Evolutionary conservation across 176 grass and related monocot genomes (phyloP), one percentile per base, ranked within the genome.

Genomic region (Leersia perrieri): DNA sequence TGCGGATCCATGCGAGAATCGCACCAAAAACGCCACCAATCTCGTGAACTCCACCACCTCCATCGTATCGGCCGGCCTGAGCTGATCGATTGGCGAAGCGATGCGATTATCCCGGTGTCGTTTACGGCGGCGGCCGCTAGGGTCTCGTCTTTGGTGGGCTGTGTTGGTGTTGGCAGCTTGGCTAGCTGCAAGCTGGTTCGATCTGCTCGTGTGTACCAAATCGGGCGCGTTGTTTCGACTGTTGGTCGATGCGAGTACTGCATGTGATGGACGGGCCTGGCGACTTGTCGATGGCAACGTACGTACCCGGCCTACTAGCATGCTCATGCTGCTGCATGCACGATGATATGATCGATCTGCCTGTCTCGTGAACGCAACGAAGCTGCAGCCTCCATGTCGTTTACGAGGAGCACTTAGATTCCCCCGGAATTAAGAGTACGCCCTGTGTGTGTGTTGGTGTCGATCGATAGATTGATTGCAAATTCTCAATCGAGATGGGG

Each of bases 301-400:
- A 3, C 45, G 31, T 27, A 29, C 78, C 55, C 42, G n/a, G 40
- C 28, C 22, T 57, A 57, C n/a, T n/a, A n/a, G n/a, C n/a, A n/a
- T n/a, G n/a, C n/a, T n/a, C n/a, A n/a, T n/a, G n/a, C n/a, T n/a
- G n/a, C n/a, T n/a, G 5, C 0, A 9, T 18, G 45, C 45, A 51
- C 45, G 45, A 38, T 38, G 35, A 38, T 38, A 38, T 38, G 32
- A 16, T 9, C 44, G 74, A 15, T 38, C 23, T 22, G 66, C 33
- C 0, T 0, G 63, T 70, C 87, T 76, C 77, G 87, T 85, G 82
- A 85, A 64, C 53, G 34, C 63, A 39, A 47, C 40, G 63, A 39
- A 75, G 47, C 32, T 38, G 61, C 75, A 84, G 47, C 55, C 68
- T 80, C 29, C 32, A 25, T 85, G 87, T 89, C 82, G 87, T 85